A percentile compares a stretch with the other conserved stretches of the same genome.
phyloP scores from a whole-genome alignment of 148 eudicot genomes.

The Selenicereus undatus region DNA sequence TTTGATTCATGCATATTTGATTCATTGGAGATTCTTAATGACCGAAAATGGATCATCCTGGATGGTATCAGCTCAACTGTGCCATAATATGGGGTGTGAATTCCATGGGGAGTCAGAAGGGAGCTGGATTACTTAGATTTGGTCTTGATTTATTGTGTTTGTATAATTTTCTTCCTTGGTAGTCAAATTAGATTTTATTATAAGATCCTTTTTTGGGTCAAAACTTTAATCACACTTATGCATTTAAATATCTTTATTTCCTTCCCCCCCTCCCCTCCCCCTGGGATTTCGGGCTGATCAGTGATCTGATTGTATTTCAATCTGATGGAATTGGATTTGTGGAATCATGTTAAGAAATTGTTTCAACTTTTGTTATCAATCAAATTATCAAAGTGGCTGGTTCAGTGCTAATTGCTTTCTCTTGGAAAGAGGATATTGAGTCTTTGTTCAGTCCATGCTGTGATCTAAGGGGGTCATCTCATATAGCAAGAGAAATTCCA shows the following conservation, averaged over 20 bases:
- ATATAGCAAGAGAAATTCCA: too few relatives aligned
- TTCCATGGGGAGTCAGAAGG: conserved; percentile 1
- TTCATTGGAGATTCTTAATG: background rate
- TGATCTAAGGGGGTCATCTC: background rate
- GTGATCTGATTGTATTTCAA: background rate
- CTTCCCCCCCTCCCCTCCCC: too few relatives aligned
- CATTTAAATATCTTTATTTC: background rate
- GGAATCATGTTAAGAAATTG: conserved; percentile 10
- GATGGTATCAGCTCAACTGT: conserved; percentile 1
- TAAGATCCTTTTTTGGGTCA: conserved; percentile 18
- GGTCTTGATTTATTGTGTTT: conserved; percentile 14
- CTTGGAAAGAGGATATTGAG: too few relatives aligned
- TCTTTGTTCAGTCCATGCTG: background rate
- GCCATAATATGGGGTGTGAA: background rate
- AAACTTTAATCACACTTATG: conserved; percentile 10
- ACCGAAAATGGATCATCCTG: background rate
- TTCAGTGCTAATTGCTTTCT: too few relatives aligned
- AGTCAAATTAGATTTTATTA: conserved; percentile 12
- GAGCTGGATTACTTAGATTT: background rate
- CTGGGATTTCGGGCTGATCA: background rate
- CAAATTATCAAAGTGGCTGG: too few relatives aligned
- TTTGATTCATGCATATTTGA: background rate
- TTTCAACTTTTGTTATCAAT: background rate
- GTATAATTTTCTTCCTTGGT: conserved; percentile 7
- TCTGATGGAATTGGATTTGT: background rate